Conservation (phyloP, 176 grass and related monocot genomes). For the Oryza glumipatula region DNA sequence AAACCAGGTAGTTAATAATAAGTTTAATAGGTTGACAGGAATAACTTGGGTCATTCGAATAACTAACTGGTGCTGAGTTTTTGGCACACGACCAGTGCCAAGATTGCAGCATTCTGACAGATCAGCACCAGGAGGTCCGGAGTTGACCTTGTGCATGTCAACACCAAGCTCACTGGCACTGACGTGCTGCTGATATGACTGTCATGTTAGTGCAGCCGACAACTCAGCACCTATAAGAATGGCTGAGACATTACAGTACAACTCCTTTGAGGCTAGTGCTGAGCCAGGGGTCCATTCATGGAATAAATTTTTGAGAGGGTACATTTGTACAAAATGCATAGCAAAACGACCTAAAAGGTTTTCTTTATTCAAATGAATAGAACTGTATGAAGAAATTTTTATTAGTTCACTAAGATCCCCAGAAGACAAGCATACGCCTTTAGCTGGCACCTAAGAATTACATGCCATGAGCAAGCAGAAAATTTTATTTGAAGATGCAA, state of each 20-base stretch:
- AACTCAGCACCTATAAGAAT: neutral
- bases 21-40: neutral
- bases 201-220: neutral
- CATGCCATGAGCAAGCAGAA: neutral
- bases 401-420: neutral
- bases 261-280: neutral
- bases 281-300: neutral
- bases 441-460: neutral
- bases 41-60: neutral
- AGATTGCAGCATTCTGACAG: neutral
- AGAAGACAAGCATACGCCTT: neutral
- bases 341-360: neutral
- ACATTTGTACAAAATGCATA: neutral
- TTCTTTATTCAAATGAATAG: neutral
- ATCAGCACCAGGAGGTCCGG: neutral
- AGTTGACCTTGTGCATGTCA: neutral
- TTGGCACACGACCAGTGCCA: neutral
- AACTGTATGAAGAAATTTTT: neutral
- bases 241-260: neutral
- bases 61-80: neutral
- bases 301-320: neutral
- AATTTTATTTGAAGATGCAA: constrained; percentile 14
- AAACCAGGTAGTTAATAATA: neutral
- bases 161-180: neutral
- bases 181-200: neutral